A percentile compares a stretch with the other conserved stretches of the same genome.
Evolutionary conservation across 306 rosid genomes (phyloP).

Genomic region (Cicer bijugum): DNA sequence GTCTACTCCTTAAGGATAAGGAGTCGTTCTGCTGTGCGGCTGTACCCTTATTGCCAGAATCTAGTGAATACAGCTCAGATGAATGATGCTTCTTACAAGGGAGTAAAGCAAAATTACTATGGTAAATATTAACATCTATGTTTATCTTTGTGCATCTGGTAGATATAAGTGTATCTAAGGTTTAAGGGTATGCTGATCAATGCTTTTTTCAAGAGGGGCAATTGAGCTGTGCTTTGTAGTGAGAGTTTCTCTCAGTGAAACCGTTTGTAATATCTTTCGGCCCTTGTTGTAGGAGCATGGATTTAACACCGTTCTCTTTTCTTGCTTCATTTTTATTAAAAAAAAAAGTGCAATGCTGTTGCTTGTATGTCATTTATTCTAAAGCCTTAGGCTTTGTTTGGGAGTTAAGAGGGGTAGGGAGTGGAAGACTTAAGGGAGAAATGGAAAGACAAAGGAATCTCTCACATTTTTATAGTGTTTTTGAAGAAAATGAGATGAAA

Average conservation of each 20-base stretch:
- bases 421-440: too few species aligned
- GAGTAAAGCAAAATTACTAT: constrained; percentile 21
- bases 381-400: neutral
- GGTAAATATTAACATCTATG: constrained; percentile 42
- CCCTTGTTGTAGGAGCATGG: constrained; percentile 35
- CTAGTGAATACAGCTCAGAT: constrained; percentile 88
- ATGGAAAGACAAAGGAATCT: too few species aligned
- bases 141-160: constrained; percentile 16
- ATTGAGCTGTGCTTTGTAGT: constrained; percentile 18
- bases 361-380: constrained; percentile 9
- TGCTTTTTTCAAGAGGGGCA: constrained; percentile 8
- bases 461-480: too few species aligned
- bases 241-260: constrained; percentile 1
- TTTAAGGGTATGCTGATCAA: constrained; percentile 14
- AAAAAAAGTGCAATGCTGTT: neutral
- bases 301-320: constrained; percentile 26
- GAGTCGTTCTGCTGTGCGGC: constrained; percentile 92
- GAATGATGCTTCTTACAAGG: constrained; percentile 50
- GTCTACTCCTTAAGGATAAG: constrained; percentile 89
- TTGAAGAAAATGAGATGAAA: too few species aligned
- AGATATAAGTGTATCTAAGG: constrained; percentile 21
- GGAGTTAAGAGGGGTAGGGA: too few species aligned
- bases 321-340: constrained; percentile 5
- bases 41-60: constrained; percentile 68
- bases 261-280: constrained; percentile 28